Evolutionary conservation across 75 land plant species (phyloP).

Genomic region (Ceratopteris richardii): DNA sequence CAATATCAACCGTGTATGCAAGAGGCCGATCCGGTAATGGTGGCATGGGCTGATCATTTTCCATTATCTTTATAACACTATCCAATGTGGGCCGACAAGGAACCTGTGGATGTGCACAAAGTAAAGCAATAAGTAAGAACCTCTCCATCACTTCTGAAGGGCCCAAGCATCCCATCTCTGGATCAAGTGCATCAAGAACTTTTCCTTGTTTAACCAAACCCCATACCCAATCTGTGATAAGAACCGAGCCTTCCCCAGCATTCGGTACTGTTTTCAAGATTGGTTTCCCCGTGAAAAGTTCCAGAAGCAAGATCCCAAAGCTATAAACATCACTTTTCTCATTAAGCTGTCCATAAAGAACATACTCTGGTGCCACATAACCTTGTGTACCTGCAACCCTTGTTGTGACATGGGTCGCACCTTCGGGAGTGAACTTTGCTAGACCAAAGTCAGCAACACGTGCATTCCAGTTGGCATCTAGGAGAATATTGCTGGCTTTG

Average conservation of each 20-base stretch:
- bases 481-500: slow-evolving; percentile 77
- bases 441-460: slow-evolving; percentile 80
- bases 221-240: slow-evolving; percentile 92
- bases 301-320: slow-evolving; percentile 76
- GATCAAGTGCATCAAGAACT: slow-evolving; percentile 48
- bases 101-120: slow-evolving; percentile 76
- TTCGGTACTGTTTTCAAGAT: slow-evolving; percentile 29
- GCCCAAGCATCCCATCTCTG: slow-evolving; percentile 43
- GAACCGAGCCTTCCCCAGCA: slow-evolving; percentile 19
- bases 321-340: slow-evolving; percentile 88
- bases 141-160: slow-evolving; percentile 49
- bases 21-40: slow-evolving; percentile 67
- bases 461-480: slow-evolving; percentile 62
- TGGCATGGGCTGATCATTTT: slow-evolving; percentile 47
- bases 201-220: slow-evolving; percentile 42
- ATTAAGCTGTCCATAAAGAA: slow-evolving; percentile 70
- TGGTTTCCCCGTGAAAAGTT: slow-evolving; percentile 71
- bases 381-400: slow-evolving; percentile 85
- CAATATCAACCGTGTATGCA: slow-evolving; percentile 34
- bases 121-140: slow-evolving; percentile 50
- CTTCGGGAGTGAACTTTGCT: slow-evolving; percentile 79
- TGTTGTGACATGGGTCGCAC: slow-evolving; percentile 69
- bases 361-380: slow-evolving; percentile 91
- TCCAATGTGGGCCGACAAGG: slow-evolving; percentile 66
- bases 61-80: slow-evolving; percentile 63